Evolutionary conservation across 768 basidiomycete genomes (phyloP).

Genomic region (Macrolepiota fuliginosa): DNA sequence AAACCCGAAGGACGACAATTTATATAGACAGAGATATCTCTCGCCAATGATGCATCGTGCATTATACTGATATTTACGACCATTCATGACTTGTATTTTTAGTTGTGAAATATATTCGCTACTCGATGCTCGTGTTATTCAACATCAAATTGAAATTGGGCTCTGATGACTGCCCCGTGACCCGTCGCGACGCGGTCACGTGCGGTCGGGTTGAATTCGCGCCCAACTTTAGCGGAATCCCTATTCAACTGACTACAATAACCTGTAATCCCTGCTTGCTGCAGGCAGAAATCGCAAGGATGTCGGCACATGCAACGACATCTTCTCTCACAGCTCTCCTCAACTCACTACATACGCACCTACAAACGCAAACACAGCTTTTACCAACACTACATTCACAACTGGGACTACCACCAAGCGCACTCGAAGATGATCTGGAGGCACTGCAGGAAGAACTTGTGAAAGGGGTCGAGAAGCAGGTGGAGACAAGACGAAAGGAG

Average conservation of each 20-base stretch:
- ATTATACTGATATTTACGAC: not conserved
- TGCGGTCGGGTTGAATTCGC: constrained; percentile 11
- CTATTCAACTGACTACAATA: constrained; percentile 6
- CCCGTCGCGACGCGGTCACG: constrained; percentile 13
- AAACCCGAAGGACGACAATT: not conserved
- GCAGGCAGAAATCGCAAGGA: constrained; percentile 9
- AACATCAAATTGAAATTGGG: not conserved
- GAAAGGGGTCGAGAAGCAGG: constrained; percentile 71
- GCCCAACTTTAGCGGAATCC: not conserved
- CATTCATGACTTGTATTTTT: not conserved
- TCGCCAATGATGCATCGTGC: not conserved
- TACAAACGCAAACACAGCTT: constrained; percentile 79
- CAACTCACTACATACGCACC: constrained; percentile 72
- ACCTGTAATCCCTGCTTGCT: constrained; percentile 2
- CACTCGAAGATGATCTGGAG: constrained; percentile 78
- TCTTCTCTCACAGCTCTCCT: constrained; percentile 60
- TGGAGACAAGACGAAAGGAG: constrained; percentile 67
- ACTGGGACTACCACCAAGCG: constrained; percentile 76
- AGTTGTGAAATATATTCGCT: not conserved
- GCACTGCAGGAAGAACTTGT: constrained; percentile 73
- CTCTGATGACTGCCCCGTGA: not conserved
- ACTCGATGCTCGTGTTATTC: not conserved
- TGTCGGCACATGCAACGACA: constrained; percentile 26
- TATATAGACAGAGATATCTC: constrained; percentile 5
- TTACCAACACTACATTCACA: constrained; percentile 81